These are phyloP conservation scores for Echites panduratus DNA, from an alignment of 257 asterid species.

Conservation along the genomic window DNA sequence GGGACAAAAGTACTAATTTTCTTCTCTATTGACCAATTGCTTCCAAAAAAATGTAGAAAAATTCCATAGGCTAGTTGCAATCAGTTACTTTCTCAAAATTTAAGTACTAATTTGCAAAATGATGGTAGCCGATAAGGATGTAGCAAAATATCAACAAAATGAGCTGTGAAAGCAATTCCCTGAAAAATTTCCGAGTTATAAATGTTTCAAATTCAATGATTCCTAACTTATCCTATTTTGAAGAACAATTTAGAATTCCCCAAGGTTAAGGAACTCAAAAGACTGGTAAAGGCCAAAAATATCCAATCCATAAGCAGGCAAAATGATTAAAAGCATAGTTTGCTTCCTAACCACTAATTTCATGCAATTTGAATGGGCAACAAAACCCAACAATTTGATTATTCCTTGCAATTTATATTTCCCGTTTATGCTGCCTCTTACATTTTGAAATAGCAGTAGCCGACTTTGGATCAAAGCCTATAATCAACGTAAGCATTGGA, in stretches of 20 bases:
- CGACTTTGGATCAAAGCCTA: slow-evolving; percentile 93
- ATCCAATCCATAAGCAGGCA: not conserved
- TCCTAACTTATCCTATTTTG: not conserved
- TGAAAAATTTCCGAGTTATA: not conserved
- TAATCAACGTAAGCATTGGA: slow-evolving; percentile 82
- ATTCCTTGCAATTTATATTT: not conserved
- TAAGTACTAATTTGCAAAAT: not conserved
- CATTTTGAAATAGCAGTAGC: slow-evolving; percentile 96
- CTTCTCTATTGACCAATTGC: not conserved
- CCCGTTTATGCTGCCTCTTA: slow-evolving; percentile 30
- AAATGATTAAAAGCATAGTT: not conserved
- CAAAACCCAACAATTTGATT: not conserved
- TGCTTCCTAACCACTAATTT: not conserved
- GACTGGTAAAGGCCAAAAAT: not conserved
- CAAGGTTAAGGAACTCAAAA: not conserved
- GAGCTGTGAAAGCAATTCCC: not conserved
- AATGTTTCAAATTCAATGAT: not conserved
- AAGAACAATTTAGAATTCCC: not conserved
- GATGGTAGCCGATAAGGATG: not conserved
- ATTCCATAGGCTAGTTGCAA: not conserved
- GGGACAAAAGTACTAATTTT: not conserved
- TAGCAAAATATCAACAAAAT: not conserved
- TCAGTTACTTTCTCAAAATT: not conserved
- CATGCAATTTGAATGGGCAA: not conserved
- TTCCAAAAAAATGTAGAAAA: not conserved